A percentile compares a stretch with the other conserved stretches of the same genome.
phyloP scores from a whole-genome alignment of 1,139 yeast genomes.

The Scheffersomyces insectosa region DNA sequence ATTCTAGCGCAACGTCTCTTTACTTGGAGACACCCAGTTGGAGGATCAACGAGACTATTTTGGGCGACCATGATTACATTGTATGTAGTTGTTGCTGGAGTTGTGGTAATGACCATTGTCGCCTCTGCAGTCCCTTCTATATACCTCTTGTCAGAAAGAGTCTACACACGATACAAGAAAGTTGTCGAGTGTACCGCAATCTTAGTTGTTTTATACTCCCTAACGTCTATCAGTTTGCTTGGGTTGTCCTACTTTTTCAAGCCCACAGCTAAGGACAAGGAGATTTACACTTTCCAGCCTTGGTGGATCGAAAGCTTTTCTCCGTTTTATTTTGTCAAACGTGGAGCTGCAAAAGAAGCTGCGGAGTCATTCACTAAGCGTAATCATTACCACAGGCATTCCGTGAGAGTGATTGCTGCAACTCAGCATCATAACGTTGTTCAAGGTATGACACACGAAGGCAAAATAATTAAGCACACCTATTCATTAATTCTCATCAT shows the following conservation, averaged over 20 bases:
- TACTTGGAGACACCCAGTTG: conserved; percentile 51
- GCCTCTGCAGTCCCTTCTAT: conserved; percentile 39
- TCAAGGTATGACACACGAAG: conserved; percentile 40
- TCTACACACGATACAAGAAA: conserved; percentile 25
- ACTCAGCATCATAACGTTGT: conserved; percentile 44
- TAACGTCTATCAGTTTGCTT: conserved; percentile 37
- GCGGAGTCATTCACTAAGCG: conserved; percentile 45
- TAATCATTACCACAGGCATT: conserved; percentile 45
- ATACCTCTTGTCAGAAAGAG: conserved; percentile 23
- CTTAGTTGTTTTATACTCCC: conserved; percentile 33
- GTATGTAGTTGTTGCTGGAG: conserved; percentile 30
- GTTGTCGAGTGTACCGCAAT: conserved; percentile 34
- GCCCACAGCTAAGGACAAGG: conserved; percentile 44
- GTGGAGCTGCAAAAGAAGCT: conserved; percentile 40
- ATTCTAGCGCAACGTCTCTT: conserved; percentile 44
- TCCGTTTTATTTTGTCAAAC: conserved; percentile 43
- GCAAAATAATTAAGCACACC: conserved; percentile 42
- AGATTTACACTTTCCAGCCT: conserved; percentile 45
- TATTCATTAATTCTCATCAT: conserved; percentile 33
- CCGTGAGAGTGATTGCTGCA: conserved; percentile 46
- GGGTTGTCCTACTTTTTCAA: conserved; percentile 42
- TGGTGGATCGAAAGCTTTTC: conserved; percentile 50
- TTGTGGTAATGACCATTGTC: conserved; percentile 34
- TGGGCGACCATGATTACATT: conserved; percentile 35
- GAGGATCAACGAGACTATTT: conserved; percentile 41